Evolutionary conservation across 352 stramenopile species (phyloP).

Genomic region (Blastocystis sp.): DNA sequence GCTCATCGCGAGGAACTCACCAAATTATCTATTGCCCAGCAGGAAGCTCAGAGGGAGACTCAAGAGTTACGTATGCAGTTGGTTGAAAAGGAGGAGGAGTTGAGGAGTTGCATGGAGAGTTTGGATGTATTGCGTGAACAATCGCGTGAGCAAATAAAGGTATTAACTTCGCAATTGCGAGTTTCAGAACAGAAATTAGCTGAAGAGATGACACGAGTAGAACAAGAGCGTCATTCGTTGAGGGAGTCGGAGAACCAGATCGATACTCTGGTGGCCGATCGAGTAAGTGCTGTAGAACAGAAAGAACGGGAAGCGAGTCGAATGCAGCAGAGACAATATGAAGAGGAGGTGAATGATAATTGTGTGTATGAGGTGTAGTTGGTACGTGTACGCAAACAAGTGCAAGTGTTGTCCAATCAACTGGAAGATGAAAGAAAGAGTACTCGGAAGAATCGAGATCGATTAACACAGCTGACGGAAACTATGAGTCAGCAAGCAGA

Average conservation of each 20-base stretch:
- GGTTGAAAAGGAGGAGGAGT: slow-evolving; percentile 17
- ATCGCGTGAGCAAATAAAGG: not conserved
- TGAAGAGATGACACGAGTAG: not conserved
- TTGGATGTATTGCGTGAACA: not conserved
- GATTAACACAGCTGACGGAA: not conserved
- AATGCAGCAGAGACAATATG: not conserved
- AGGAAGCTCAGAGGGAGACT: slow-evolving; percentile 7
- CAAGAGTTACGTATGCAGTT: not conserved
- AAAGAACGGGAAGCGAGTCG: not conserved
- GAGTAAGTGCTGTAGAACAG: not conserved
- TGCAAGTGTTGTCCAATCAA: slow-evolving; percentile 18
- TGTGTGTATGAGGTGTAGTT: not conserved
- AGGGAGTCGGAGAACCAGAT: not conserved
- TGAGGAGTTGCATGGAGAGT: not conserved
- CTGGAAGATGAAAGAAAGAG: slow-evolving; percentile 22
- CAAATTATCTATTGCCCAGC: not conserved
- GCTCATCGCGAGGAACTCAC: slow-evolving; percentile 40
- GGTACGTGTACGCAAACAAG: slow-evolving; percentile 30
- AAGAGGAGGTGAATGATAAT: slow-evolving; percentile 16
- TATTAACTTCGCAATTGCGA: not conserved
- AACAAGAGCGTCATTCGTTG: not conserved
- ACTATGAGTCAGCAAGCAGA: not conserved
- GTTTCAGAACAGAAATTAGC: not conserved
- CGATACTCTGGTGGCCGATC: not conserved
- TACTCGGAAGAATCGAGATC: not conserved